Evolutionary conservation across 2,329 filamentous ascomycete species (phyloP).

Genomic region (Exophiala mesophila): DNA sequence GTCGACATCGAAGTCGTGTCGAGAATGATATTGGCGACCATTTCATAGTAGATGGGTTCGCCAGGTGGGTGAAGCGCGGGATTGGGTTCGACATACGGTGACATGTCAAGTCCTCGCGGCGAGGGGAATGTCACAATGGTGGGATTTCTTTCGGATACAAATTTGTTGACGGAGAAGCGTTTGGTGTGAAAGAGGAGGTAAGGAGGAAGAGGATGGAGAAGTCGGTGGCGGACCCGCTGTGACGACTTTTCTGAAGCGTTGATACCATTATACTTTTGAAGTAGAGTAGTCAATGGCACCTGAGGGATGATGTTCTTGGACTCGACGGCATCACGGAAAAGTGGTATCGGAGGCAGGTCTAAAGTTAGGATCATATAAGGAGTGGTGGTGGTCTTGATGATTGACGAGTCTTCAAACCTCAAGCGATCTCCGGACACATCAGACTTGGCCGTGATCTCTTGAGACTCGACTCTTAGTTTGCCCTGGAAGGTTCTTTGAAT

Average conservation of each 20-base stretch:
- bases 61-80: conserved; percentile 63
- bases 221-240: conserved; percentile 80
- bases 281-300: conserved; percentile 68
- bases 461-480: conserved; percentile 83
- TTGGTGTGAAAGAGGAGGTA: conserved; percentile 94
- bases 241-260: conserved; percentile 83
- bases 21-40: conserved; percentile 82
- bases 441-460: conserved; percentile 86
- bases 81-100: conserved; percentile 86
- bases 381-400: conserved; percentile 68
- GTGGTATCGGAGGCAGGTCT: conserved; percentile 82
- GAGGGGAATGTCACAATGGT: conserved; percentile 97
- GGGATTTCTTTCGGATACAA: conserved; percentile 90
- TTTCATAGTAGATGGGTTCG: conserved; percentile 89
- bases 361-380: conserved; percentile 90
- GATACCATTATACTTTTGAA: conserved; percentile 89
- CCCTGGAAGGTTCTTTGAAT: conserved; percentile 93
- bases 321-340: conserved; percentile 85
- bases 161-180: conserved; percentile 94
- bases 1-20: conserved; percentile 56
- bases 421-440: conserved; percentile 75
- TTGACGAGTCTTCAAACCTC: conserved; percentile 85
- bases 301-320: conserved; percentile 91
- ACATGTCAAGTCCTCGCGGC: conserved; percentile 74
- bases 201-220: conserved; percentile 84